Conservation (phyloP, 163 green algal genomes). For the Prototheca cutis region DNA sequence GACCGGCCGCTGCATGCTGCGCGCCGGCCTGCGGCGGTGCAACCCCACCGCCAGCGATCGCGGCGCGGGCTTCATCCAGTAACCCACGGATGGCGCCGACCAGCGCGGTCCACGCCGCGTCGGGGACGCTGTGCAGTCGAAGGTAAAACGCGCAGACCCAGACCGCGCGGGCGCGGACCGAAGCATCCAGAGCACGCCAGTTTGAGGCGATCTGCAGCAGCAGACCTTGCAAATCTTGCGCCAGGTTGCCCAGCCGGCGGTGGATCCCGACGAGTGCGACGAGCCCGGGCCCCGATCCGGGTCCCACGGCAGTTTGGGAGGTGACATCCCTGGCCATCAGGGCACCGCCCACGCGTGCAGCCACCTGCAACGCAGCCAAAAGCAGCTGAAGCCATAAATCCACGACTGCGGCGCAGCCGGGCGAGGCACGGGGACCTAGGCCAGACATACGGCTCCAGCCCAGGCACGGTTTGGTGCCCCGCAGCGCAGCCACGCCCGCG, state of each 20-base stretch:
- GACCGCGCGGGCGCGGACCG: slow-evolving; percentile 23
- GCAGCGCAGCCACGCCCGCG: slow-evolving; percentile 15
- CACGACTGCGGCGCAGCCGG: slow-evolving; percentile 15
- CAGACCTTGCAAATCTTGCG: slow-evolving; percentile 18
- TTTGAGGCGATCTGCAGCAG: slow-evolving; percentile 30
- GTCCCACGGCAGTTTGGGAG: no score
- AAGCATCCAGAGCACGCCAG: slow-evolving; percentile 27
- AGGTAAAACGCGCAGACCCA: slow-evolving; percentile 23
- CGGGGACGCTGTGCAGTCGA: background rate
- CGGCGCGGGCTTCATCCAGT: background rate
- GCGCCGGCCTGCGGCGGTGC: no score
- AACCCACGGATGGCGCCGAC: background rate
- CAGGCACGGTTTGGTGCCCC: slow-evolving; percentile 32
- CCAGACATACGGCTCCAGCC: slow-evolving; percentile 24
- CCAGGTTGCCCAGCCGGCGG: background rate
- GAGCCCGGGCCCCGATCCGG: no score
- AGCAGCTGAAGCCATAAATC: slow-evolving; percentile 36
- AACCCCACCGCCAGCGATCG: no score
- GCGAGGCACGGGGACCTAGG: slow-evolving; percentile 8
- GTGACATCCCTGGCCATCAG: no score
- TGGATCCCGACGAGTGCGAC: slow-evolving; percentile 1
- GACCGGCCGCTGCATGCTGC: no score
- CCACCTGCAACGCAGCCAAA: slow-evolving; percentile 12
- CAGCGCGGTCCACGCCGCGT: background rate
- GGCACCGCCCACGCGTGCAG: background rate